Evolutionary conservation across 768 basidiomycete genomes (phyloP), one percentile per base, ranked within the genome.

Genomic region (Leucosporidium scottii): DNA sequence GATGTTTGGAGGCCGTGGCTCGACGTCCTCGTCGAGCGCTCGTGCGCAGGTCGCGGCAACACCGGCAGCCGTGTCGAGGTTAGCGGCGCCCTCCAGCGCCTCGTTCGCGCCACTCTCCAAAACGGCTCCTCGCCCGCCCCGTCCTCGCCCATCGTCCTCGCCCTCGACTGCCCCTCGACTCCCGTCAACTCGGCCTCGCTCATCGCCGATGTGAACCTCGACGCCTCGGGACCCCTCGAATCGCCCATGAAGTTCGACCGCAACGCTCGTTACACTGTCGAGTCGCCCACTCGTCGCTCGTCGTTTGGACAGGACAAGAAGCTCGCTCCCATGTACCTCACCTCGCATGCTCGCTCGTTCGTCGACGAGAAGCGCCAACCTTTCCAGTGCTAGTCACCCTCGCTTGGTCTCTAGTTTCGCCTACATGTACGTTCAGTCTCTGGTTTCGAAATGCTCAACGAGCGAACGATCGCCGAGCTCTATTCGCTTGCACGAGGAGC

Each of bases 271-370:
- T n/a, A n/a, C 53, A 6, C 21, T 31, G 21, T 25, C 34, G 17
- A 13, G 27, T 34, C 31, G 53, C 34, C 18, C 12, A 36, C 55
- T 34, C 18, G 31, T 23, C 30, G 39, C 28, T 28, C n/a, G 44
- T 25, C 28, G 25, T 28, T 30, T 7, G 23, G 49, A 17, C 25
- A 48, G 55, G n/a, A 20, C 51, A 49, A n/a, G 55, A 58, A 54
- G 55, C 20, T 47, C 59, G 28, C 59, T 30, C 28, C 25, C 34
- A 39, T 28, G 50, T 53, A 10, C 50, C 48, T 31, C 50, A 50
- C 48, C 30, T 61, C 51, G 13, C 70, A 77, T 79, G 81, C 8
- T 78, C 73, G 21, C 88, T 89, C 44, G 89, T 76, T 61, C 80
- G 53, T 13, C 53, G 53, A 21, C 55, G 55, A 57, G 39, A 44